phyloP scores from a whole-genome alignment of 768 basidiomycete species.

The Amanita polypyramis region DNA sequence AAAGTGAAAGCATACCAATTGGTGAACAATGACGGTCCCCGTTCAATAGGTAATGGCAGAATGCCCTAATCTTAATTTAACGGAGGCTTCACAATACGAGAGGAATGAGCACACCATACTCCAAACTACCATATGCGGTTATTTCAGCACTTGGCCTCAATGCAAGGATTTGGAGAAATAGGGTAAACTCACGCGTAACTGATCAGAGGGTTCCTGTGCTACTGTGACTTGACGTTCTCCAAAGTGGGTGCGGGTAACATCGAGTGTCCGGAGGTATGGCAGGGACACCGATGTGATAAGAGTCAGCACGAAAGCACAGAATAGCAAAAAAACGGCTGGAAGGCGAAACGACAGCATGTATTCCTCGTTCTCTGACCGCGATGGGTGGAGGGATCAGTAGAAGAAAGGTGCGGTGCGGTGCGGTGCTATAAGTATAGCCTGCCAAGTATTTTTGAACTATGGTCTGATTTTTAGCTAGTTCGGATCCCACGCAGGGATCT shows the following conservation, averaged over 20 bases:
- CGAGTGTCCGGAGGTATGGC: constrained; percentile 56
- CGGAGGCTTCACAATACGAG: not conserved
- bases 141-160: constrained; percentile 1
- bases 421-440: not conserved
- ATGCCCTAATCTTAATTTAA: constrained; percentile 34
- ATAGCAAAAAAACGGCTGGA: constrained; percentile 43
- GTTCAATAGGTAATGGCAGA: constrained; percentile 39
- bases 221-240: constrained; percentile 15
- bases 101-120: constrained; percentile 40
- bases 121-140: constrained; percentile 40
- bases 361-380: not conserved
- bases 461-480: not conserved
- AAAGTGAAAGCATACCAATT: constrained; percentile 26
- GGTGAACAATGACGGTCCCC: constrained; percentile 37
- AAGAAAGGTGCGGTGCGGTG: not conserved
- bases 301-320: constrained; percentile 53
- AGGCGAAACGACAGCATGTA: constrained; percentile 41
- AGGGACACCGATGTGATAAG: constrained; percentile 64
- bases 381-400: not conserved
- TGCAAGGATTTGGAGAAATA: not conserved
- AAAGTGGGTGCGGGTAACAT: constrained; percentile 53
- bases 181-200: constrained; percentile 42
- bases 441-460: not conserved
- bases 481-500: constrained; percentile 1
- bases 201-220: constrained; percentile 20